Evolutionary conservation across 2,329 filamentous ascomycete species (phyloP).

Genomic region (Eurotiales sp.): DNA sequence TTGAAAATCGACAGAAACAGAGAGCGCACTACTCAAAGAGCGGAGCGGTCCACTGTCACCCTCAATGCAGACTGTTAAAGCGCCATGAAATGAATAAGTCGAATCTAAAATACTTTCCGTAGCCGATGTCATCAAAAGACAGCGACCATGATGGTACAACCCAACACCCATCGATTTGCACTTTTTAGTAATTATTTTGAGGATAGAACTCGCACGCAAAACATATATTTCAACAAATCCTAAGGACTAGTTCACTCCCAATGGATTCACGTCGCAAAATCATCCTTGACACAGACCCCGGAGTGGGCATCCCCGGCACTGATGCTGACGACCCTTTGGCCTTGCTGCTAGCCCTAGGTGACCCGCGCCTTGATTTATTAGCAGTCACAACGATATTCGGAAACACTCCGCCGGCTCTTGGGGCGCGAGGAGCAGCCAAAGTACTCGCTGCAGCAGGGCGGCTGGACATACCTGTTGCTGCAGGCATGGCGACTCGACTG

Average conservation of each 20-base stretch:
- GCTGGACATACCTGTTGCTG: not conserved
- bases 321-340: conserved; percentile 2
- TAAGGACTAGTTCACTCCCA: too few species aligned
- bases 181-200: too few species aligned
- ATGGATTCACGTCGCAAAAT: not conserved
- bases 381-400: conserved; percentile 1
- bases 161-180: too few species aligned
- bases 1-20: not conserved
- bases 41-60: not conserved
- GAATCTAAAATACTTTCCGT: not conserved
- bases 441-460: not conserved
- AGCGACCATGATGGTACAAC: too few species aligned
- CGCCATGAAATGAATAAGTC: not conserved
- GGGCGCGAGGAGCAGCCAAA: not conserved
- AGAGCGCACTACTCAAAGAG: not conserved
- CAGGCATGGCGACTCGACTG: not conserved
- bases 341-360: not conserved
- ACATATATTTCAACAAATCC: too few species aligned
- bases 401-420: conserved; percentile 2
- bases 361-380: not conserved
- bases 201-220: too few species aligned
- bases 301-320: conserved; percentile 2
- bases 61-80: not conserved
- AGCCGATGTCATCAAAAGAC: not conserved
- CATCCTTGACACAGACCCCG: conserved; percentile 1